Percentiles rank a stretch among this genome's conserved stretches.
Evolutionary conservation across 495 filamentous ascomycete species (phyloP).

Genomic region (Talaromyces trachyspermus): DNA sequence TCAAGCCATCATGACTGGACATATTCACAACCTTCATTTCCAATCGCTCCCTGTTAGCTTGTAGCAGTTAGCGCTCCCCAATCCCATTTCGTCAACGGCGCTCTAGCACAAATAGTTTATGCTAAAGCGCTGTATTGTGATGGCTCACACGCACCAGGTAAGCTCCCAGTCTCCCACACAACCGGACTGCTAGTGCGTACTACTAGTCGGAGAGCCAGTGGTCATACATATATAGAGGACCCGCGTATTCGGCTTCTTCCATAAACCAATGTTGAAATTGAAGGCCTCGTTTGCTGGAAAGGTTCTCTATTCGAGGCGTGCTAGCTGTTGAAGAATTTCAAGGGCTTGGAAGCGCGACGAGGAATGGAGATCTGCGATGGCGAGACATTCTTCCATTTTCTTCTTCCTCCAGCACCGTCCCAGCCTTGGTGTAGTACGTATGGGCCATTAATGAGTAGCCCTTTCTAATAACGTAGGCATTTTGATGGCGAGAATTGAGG

Average conservation of each 20-base stretch:
- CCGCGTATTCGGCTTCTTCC: slow-evolving; percentile 49
- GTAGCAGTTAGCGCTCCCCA: slow-evolving; percentile 39
- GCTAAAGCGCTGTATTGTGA: slow-evolving; percentile 44
- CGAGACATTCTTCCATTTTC: slow-evolving; percentile 13
- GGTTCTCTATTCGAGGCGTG: slow-evolving; percentile 48
- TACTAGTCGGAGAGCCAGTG: no score
- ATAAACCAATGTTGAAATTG: slow-evolving; percentile 44
- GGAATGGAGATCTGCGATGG: slow-evolving; percentile 38
- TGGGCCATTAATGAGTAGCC: no score
- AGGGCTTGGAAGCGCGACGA: slow-evolving; percentile 30
- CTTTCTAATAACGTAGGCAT: no score
- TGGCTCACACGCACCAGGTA: slow-evolving; percentile 50
- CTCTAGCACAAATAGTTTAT: slow-evolving; percentile 53
- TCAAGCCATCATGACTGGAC: slow-evolving; percentile 59
- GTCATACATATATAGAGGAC: slow-evolving; percentile 45
- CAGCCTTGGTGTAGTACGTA: no score
- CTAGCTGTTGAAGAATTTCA: slow-evolving; percentile 32
- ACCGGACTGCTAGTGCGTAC: slow-evolving; percentile 15
- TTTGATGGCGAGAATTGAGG: no score
- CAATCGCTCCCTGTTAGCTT: slow-evolving; percentile 38
- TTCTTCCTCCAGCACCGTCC: not conserved
- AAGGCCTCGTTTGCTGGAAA: slow-evolving; percentile 53
- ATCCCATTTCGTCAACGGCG: slow-evolving; percentile 46
- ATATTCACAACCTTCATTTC: slow-evolving; percentile 44
- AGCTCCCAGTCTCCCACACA: slow-evolving; percentile 22